These are phyloP conservation scores for Cucurbita ficifolia DNA, from an alignment of 306 rosid genomes.

Conservation along the genomic window DNA sequence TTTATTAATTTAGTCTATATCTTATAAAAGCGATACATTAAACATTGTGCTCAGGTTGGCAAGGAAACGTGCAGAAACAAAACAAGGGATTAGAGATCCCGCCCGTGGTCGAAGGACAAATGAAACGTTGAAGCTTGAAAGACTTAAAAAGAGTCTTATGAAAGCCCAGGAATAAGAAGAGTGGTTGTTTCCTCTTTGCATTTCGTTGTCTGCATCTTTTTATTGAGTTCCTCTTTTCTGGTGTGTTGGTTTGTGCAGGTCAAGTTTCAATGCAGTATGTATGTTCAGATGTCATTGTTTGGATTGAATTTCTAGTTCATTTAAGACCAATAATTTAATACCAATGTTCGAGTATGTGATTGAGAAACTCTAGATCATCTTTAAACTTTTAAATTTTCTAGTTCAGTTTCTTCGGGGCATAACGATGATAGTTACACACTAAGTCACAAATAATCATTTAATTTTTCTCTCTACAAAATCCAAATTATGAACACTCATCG, in stretches of 20 bases:
- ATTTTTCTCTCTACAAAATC: neutral
- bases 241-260: neutral
- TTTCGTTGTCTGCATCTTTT: neutral
- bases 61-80: neutral
- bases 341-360: too few relatives aligned
- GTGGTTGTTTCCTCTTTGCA: neutral
- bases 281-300: too few relatives aligned
- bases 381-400: too few relatives aligned
- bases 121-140: neutral
- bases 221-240: neutral
- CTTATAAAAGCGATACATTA: too few relatives aligned
- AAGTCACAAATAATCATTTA: slow-evolving; percentile 1
- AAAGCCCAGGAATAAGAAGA: neutral
- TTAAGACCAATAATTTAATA: too few relatives aligned
- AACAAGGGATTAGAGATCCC: neutral
- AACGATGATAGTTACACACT: neutral
- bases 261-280: too few relatives aligned
- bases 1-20: too few relatives aligned
- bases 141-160: neutral
- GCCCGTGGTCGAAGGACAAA: neutral
- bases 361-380: too few relatives aligned
- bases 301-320: too few relatives aligned
- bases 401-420: neutral
- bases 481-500: neutral
- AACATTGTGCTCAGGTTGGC: neutral